These are phyloP conservation scores for Fusarium drepaniforme DNA, from an alignment of 2,329 filamentous ascomycete genomes.

Conservation along the genomic window DNA sequence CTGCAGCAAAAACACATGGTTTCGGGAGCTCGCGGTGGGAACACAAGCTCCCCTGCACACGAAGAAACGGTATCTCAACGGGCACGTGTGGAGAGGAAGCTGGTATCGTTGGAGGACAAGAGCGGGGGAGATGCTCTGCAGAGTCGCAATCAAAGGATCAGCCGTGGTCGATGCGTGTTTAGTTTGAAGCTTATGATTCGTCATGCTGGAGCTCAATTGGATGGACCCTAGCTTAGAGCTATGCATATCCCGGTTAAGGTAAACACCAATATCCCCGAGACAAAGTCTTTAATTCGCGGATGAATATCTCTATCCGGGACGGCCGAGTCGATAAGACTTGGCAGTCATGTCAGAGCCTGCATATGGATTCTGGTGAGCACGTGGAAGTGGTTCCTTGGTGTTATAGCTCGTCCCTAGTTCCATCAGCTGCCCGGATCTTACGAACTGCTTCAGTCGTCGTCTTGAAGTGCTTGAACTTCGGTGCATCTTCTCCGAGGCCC, in stretches of 20 bases:
- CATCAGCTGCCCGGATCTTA: constrained; percentile 22
- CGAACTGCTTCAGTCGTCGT: constrained; percentile 47
- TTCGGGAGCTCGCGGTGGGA: constrained; percentile 15
- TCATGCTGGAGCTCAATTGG: constrained; percentile 15
- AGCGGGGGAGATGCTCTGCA: constrained; percentile 24
- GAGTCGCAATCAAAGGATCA: constrained; percentile 21
- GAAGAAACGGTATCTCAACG: constrained; percentile 16
- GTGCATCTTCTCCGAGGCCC: constrained; percentile 77
- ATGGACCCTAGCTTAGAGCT: constrained; percentile 20
- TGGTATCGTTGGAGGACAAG: constrained; percentile 36
- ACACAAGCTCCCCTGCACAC: neutral
- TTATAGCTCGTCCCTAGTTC: constrained; percentile 48
- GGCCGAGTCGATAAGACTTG: neutral
- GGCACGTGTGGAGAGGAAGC: constrained; percentile 39
- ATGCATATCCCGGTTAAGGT: constrained; percentile 15
- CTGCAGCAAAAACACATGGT: constrained; percentile 23
- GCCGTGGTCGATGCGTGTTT: constrained; percentile 37
- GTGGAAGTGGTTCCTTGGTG: neutral
- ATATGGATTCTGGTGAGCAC: neutral
- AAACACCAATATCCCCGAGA: neutral
- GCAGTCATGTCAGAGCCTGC: constrained; percentile 16
- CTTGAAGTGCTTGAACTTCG: constrained; percentile 55
- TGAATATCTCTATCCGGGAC: constrained; percentile 3
- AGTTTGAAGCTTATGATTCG: constrained; percentile 39
- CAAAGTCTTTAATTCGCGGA: constrained; percentile 12